Conservation (phyloP, 208 protist species). For the Leishmania amazonensis region DNA sequence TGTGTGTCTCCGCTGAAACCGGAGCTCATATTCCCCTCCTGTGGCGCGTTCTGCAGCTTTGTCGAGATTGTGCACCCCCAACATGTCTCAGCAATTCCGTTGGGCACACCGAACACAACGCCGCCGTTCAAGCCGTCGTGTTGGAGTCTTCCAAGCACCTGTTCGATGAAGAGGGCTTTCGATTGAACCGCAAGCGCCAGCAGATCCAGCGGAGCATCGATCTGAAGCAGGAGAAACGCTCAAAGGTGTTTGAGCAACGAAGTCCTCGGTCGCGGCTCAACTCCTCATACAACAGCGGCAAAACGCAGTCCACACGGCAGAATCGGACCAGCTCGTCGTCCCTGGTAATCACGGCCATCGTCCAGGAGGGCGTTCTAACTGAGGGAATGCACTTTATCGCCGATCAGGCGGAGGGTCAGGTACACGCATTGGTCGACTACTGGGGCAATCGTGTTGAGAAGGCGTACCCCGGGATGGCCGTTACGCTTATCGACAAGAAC, state of each 20-base stretch:
- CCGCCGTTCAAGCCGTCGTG: slow-evolving; percentile 79
- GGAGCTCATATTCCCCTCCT: slow-evolving; percentile 60
- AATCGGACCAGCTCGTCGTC: slow-evolving; percentile 83
- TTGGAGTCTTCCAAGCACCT: slow-evolving; percentile 90
- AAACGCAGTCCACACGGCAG: slow-evolving; percentile 31
- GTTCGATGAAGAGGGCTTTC: slow-evolving; percentile 89
- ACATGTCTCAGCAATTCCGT: slow-evolving; percentile 53
- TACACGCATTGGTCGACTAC: slow-evolving; percentile 79
- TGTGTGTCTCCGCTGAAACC: slow-evolving; percentile 77
- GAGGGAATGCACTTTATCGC: slow-evolving; percentile 86
- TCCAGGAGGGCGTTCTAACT: slow-evolving; percentile 78
- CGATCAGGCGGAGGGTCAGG: slow-evolving; percentile 81
- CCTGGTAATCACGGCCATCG: slow-evolving; percentile 73
- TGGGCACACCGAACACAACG: slow-evolving; percentile 54
- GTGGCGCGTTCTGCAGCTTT: slow-evolving; percentile 65
- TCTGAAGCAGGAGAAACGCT: slow-evolving; percentile 18
- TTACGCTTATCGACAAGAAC: slow-evolving; percentile 82
- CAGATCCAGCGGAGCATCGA: slow-evolving; percentile 57
- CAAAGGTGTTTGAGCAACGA: slow-evolving; percentile 36
- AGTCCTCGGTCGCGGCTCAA: slow-evolving; percentile 46
- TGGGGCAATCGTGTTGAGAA: slow-evolving; percentile 66
- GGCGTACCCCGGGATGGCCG: slow-evolving; percentile 81
- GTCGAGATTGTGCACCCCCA: slow-evolving; percentile 37
- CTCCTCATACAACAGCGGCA: slow-evolving; percentile 34
- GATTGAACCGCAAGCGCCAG: slow-evolving; percentile 52